Evolutionary conservation across 495 filamentous ascomycete species (phyloP).

Genomic region (Pseudoneurospora amorphoporcata): DNA sequence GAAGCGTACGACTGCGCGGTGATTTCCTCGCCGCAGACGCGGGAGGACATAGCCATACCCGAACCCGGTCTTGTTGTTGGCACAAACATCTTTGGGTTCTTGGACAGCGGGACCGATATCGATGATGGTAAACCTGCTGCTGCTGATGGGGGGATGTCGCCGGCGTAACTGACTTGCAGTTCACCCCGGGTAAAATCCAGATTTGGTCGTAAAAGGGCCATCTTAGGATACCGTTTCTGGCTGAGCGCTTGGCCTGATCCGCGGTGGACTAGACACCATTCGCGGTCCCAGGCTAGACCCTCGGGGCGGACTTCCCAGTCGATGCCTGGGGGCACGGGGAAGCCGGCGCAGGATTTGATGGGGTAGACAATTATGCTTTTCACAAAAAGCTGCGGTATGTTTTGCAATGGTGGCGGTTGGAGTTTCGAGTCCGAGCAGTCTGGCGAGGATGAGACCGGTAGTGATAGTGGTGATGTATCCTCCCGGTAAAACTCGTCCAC

Average conservation of each 20-base stretch:
- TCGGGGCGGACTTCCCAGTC: constrained; percentile 67
- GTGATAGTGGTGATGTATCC: constrained; percentile 11
- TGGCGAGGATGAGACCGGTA: not conserved
- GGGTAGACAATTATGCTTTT: constrained; percentile 64
- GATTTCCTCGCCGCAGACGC: constrained; percentile 72
- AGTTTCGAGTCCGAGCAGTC: not conserved
- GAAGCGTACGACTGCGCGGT: constrained; percentile 57
- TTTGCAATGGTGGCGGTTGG: not conserved
- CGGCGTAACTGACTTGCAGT: constrained; percentile 43
- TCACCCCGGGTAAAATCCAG: constrained; percentile 50
- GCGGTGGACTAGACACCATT: constrained; percentile 86
- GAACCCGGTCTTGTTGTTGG: not conserved
- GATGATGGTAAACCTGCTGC: constrained; percentile 23
- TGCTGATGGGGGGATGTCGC: constrained; percentile 15
- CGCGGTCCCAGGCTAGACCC: constrained; percentile 82
- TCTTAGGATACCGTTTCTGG: constrained; percentile 72
- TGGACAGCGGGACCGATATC: constrained; percentile 55
- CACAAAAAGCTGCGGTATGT: constrained; percentile 28
- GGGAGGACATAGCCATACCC: constrained; percentile 39
- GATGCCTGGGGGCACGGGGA: constrained; percentile 50
- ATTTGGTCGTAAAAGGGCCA: constrained; percentile 66
- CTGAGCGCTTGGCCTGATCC: constrained; percentile 67
- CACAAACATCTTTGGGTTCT: constrained; percentile 40
- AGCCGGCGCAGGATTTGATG: constrained; percentile 82
- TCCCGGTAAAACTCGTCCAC: constrained; percentile 70